Evolutionary conservation across 441 rosid species (phyloP), one percentile per base, ranked within the genome.

Genomic region (Dalechampia spathulata): DNA sequence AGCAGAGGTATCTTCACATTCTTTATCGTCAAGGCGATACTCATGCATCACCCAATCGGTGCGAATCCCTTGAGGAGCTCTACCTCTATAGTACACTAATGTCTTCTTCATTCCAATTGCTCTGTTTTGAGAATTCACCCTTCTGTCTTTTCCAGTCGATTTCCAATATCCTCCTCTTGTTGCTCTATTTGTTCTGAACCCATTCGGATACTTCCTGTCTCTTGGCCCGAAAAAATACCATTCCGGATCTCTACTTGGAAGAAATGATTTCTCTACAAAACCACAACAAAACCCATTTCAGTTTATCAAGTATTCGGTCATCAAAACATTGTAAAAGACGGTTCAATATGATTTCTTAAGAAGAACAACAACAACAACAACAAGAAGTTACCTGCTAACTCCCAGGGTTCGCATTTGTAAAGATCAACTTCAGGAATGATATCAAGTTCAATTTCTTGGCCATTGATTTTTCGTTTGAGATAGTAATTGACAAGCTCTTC

Each of bases 321-420:
- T n/a, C n/a, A n/a, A n/a, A n/a, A n/a, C n/a, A n/a, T n/a, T n/a
- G n/a, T n/a, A n/a, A n/a, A n/a, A n/a, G n/a, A n/a, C n/a, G n/a
- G n/a, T n/a, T n/a, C n/a, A n/a, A n/a, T n/a, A n/a, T n/a, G n/a
- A n/a, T n/a, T 39, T 15, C 13, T 28, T 27, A 1, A 21, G 14
- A 6, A 16, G 0, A 16, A 56, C 2, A 14, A 47, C 40, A 49
- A 22, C 21, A 50, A 45, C 45, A 55, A 40, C 19, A n/a, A 60
- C 10, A n/a, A 52, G 30, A 20, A 32, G 10, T 10, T 15, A 84
- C 95, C 95, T 72, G 95, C 78, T 49, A 86, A 66, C 54, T 90
- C 97, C 97, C 97, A 90, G 0, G 97, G 97, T 72, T 90, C 97
- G 49, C 95, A 84, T 80, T 90, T 90, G 88, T 90, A 90, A 70